Evolutionary conservation across 495 filamentous ascomycete genomes (phyloP).

Genomic region (Aspergillus affinis): DNA sequence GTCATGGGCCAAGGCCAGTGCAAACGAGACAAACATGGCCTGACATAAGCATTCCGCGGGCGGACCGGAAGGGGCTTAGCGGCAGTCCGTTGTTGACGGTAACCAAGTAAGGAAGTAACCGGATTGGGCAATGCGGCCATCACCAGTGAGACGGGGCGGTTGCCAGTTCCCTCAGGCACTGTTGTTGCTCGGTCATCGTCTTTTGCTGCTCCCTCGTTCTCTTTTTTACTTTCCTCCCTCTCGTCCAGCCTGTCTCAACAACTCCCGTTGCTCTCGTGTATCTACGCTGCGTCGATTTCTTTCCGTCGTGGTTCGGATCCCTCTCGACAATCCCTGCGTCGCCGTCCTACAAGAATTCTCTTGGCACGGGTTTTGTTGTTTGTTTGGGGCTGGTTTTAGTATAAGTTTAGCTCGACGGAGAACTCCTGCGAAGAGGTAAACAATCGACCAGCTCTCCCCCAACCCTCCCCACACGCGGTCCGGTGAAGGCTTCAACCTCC

Average conservation of each 20-base stretch:
- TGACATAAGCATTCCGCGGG: conserved; percentile 23
- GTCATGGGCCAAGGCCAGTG: conserved; percentile 17
- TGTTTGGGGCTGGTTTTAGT: conserved; percentile 30
- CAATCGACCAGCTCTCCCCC: conserved; percentile 21
- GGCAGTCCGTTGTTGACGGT: conserved; percentile 23
- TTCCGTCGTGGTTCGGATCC: not conserved
- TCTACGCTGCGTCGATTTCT: not conserved
- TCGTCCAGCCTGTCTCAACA: no score
- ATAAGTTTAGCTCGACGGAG: conserved; percentile 22
- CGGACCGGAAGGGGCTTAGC: conserved; percentile 18
- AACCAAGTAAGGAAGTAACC: conserved; percentile 25
- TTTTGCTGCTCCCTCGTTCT: not conserved
- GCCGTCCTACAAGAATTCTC: conserved; percentile 2
- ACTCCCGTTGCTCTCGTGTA: not conserved
- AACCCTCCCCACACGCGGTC: conserved; percentile 11
- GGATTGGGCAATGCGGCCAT: not conserved
- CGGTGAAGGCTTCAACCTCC: conserved; percentile 12
- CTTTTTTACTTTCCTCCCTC: not conserved
- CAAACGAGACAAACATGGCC: conserved; percentile 20
- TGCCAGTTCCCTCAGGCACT: not conserved
- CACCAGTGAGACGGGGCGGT: not conserved
- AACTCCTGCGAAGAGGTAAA: conserved; percentile 30
- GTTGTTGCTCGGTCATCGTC: conserved; percentile 18
- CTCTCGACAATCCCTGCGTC: not conserved
- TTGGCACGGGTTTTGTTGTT: conserved; percentile 29